These are phyloP conservation scores for Barnettozyma wickerhamii DNA, from an alignment of 805 yeast genomes.

Conservation along the genomic window DNA sequence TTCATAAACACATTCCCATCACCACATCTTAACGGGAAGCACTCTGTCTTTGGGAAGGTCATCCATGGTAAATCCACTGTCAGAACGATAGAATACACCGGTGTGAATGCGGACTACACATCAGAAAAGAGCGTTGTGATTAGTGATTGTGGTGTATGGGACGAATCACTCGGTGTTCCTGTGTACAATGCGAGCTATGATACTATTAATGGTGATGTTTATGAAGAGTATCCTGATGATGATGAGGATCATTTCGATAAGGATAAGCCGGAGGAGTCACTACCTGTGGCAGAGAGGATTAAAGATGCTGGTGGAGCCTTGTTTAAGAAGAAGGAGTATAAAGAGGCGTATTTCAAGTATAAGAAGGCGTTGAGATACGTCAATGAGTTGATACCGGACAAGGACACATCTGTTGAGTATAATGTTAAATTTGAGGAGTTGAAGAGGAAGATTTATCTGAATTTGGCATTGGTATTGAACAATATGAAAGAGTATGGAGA, in stretches of 20 bases:
- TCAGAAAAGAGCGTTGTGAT: conserved; percentile 43
- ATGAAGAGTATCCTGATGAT: conserved; percentile 77
- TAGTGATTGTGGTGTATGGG: conserved; percentile 61
- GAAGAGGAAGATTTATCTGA: conserved; percentile 40
- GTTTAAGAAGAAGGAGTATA: conserved; percentile 46
- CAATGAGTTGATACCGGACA: conserved; percentile 69
- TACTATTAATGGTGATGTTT: conserved; percentile 61
- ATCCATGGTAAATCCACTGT: conserved; percentile 63
- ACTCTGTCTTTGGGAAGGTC: conserved; percentile 74
- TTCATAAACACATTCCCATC: conserved; percentile 66
- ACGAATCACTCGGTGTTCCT: conserved; percentile 47
- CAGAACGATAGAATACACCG: conserved; percentile 55
- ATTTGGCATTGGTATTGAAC: conserved; percentile 52
- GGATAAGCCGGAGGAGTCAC: conserved; percentile 51
- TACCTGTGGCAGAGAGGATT: conserved; percentile 46
- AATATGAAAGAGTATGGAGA: conserved; percentile 45
- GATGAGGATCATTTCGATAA: conserved; percentile 58
- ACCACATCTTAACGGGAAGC: conserved; percentile 73
- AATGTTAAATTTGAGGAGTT: conserved; percentile 42
- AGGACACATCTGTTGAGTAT: conserved; percentile 52
- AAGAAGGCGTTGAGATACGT: conserved; percentile 62
- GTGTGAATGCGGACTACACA: conserved; percentile 40
- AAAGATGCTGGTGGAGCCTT: conserved; percentile 64
- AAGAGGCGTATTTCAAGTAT: conserved; percentile 59
- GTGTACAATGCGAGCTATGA: conserved; percentile 59